Evolutionary conservation across 2,329 filamentous ascomycete genomes (phyloP), one percentile per base, ranked within the genome.

Genomic region (Diaporthe citri): DNA sequence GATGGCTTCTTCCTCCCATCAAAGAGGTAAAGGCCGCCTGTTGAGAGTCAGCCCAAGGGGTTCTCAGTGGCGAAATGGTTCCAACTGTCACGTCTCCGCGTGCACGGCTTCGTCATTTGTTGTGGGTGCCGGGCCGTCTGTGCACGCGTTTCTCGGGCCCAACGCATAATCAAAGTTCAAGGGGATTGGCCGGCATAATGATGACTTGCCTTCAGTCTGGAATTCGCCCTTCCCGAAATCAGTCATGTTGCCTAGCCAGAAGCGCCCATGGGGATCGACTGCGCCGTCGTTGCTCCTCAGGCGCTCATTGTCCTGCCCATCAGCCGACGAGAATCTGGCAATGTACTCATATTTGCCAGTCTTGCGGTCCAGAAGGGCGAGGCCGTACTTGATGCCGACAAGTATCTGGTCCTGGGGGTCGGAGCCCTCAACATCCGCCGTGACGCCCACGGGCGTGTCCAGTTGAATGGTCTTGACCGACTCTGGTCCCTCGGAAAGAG

Each of bases 231-330:
- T 78, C 22, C 83, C 84, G 79, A 91, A 90, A 80, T 97, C 95
- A 77, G 95, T 97, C 94, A 98, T 97, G 77, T 90, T 90, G 10
- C 95, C 95, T 8, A 95, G 88, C 93, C 95, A 97, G 85, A 96
- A 97, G 46, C 95, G 88, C 43, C 96, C 95, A 77, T 92, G 89
- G 36, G 91, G 92, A 81, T 98, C 95, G 70, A 94, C 91, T 7
- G 92, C 93, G 62, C 95, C 95, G 81, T 98, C 96, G 81, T 98
- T 98, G 83, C 93, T 89, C 74, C 91, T 86, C 82, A 94, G 87
- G 31, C 91, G 85, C 82, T 89, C 85, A 77, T 87, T 89, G 78
- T 83, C 82, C 71, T 74, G 77, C 46, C 79, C 77, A 43, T 80
- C 78, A 55, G 85, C 70, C n/a, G 55, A 83, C 77, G 82, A 79